Evolutionary conservation across 495 filamentous ascomycete species (phyloP), one percentile per base, ranked within the genome.

Genomic region (Lasiosphaeria miniovina): DNA sequence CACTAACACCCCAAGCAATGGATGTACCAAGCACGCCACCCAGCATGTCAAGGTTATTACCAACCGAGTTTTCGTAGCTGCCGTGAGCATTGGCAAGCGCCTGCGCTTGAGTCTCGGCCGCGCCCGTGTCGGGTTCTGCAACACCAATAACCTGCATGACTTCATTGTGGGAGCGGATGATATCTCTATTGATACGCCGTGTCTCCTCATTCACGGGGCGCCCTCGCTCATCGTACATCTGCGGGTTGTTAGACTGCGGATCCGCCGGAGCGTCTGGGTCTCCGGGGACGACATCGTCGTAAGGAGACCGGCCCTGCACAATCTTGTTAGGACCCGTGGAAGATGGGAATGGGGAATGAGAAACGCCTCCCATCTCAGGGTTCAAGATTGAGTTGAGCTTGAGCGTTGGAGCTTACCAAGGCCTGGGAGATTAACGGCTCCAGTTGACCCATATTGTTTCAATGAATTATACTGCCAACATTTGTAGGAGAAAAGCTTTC

Each of bases 211-310:
- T 90, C 41, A 85, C 72, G 6, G 88, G 85, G 55, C 87, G 84
- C 12, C 88, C 89, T 55, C 83, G 79, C n/a, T 81, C 79, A 71
- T 90, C 88, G 70, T 89, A 91, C 49, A 83, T 74, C 73, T 90
- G 88, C 33, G 70, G 71, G 60, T 79, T 64, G 1, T 50, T 3
- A 7, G 14, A 41, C 54, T 17, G 41, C 41, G 32, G 31, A 6
- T 35, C 10, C 24, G 32, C 7, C 33, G 43, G 41, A 15, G 31
- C 76, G 71, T 24, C 2, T 24, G 24, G 24, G 24, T 67, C 71
- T 70, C 70, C 70, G 45, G 65, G 57, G 55, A 85, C 78, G 12
- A 86, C 83, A 53, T 83, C 77, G 64, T 90, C 87, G 58, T 89
- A 90, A 52, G 86, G 87, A 8, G 87, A 90, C 12, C 88, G 82